Evolutionary conservation across 2,329 filamentous ascomycete genomes (phyloP).

Genomic region (Aureobasidium sp.): DNA sequence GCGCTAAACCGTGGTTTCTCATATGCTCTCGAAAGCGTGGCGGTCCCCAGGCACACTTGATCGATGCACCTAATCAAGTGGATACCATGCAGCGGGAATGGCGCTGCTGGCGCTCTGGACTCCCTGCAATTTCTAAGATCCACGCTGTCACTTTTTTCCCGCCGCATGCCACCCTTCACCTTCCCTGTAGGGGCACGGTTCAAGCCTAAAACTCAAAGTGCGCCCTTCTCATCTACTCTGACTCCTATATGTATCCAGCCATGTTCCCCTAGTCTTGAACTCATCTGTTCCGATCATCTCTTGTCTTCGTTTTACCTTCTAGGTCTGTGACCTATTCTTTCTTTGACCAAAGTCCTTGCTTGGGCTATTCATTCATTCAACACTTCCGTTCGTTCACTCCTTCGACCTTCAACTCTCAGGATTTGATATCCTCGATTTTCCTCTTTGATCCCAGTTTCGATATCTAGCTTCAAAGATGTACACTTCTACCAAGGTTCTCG

Average conservation of each 20-base stretch:
- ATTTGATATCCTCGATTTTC: conserved; percentile 16
- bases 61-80: not conserved
- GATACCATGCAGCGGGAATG: conserved; percentile 9
- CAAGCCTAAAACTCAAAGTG: conserved; percentile 7
- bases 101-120: conserved; percentile 14
- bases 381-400: conserved; percentile 10
- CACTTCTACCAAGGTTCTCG: conserved; percentile 17
- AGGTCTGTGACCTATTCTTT: conserved; percentile 17
- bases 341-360: conserved; percentile 10
- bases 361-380: conserved; percentile 11
- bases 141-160: conserved; percentile 13
- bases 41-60: conserved; percentile 7
- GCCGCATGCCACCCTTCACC: not conserved
- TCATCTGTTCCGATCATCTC: conserved; percentile 4
- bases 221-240: conserved; percentile 13
- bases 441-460: not conserved
- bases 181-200: conserved; percentile 5
- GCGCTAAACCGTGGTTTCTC: conserved; percentile 7
- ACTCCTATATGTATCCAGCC: conserved; percentile 15
- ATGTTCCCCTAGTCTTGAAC: not conserved
- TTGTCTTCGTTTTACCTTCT: conserved; percentile 7
- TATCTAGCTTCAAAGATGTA: not conserved
- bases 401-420: conserved; percentile 9
- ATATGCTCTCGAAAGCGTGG: not conserved
- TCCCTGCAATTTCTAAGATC: conserved; percentile 14